Percentiles rank a stretch among this genome's conserved stretches.
Evolutionary conservation across 148 eudicot genomes (phyloP).

Genomic region (Euryodendron excelsum): DNA sequence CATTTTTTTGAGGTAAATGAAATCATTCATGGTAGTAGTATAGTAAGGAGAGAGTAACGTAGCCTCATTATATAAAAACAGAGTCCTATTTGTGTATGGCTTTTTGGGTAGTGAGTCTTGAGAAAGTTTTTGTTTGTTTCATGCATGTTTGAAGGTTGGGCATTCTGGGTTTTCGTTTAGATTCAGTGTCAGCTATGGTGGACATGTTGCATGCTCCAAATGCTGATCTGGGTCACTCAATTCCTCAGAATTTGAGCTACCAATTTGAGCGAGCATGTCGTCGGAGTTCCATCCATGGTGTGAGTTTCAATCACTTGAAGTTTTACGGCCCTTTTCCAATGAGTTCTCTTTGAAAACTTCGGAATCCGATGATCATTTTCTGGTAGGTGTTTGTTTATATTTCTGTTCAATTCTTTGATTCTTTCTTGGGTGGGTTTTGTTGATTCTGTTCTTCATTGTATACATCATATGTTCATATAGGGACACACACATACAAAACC

Average conservation of each 20-base stretch:
- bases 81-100: constrained; percentile 31
- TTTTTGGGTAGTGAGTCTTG: constrained; percentile 41
- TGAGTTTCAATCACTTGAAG: constrained; percentile 25
- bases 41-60: not conserved
- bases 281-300: constrained; percentile 23
- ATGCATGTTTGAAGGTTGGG: constrained; percentile 14
- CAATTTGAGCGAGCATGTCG: constrained; percentile 38
- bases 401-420: constrained; percentile 61
- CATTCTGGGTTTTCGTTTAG: constrained; percentile 6
- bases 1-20: constrained; percentile 22
- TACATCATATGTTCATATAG: constrained; percentile 23
- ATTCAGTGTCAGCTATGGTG: constrained; percentile 16
- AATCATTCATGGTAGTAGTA: constrained; percentile 14
- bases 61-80: no score
- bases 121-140: not conserved
- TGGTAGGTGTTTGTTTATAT: constrained; percentile 23
- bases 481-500: constrained; percentile 19
- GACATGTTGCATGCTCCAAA: constrained; percentile 18
- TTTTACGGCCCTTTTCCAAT: constrained; percentile 29
- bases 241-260: constrained; percentile 38
- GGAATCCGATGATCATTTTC: constrained; percentile 74
- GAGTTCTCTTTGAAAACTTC: constrained; percentile 36
- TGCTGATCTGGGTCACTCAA: constrained; percentile 36
- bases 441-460: constrained; percentile 51
- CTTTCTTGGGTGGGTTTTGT: constrained; percentile 34